Evolutionary conservation across 805 yeast genomes (phyloP), one percentile per base, ranked within the genome.

Genomic region (Starmerella cellae): DNA sequence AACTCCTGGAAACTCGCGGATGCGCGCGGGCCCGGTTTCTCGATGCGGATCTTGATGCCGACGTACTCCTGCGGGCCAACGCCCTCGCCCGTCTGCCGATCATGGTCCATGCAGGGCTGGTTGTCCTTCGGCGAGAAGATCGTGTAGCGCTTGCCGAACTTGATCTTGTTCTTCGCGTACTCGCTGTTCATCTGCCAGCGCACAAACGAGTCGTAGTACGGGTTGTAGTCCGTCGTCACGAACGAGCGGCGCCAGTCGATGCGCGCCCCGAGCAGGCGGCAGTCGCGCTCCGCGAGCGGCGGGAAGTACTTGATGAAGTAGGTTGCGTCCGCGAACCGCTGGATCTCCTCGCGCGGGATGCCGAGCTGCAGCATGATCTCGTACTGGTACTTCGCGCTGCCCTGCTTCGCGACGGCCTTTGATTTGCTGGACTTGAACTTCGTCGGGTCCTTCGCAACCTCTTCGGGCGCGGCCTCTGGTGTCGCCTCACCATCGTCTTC

Each of bases 21-120:
- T 33, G 74, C 67, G 26, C 83, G 79, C 38, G 62, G 69, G 6
- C 67, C 63, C 41, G 45, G 43, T 49, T 55, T 49, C 17, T 43
- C 27, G 16, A 55, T 44, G 37, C 26, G 37, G 57, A 91, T 88
- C 73, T 91, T 91, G 60, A 91, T 75, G 54, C 87, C 96, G 27
- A 83, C 77, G 64, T 91, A 91, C 64, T 91, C 98, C 67, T 91
- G 97, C 33, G 98, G 96, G 53, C 79, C 73, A 35, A 91, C 91
- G 63, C 93, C 97, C 68, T 91, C 98, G 61, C 98, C 98, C 38
- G 88, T 75, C 64, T 74, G 81, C 71, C 98, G 79, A 66, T 91
- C 98, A 64, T 91, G 98, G 65, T 91, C 98, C 88, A 91, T 87
- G 71, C 98, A 91, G 31, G 98, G 93, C 70, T 91, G 98, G 51